Conservation (phyloP, 331 rosid genomes). For the Rhamnella rubrinervis region DNA sequence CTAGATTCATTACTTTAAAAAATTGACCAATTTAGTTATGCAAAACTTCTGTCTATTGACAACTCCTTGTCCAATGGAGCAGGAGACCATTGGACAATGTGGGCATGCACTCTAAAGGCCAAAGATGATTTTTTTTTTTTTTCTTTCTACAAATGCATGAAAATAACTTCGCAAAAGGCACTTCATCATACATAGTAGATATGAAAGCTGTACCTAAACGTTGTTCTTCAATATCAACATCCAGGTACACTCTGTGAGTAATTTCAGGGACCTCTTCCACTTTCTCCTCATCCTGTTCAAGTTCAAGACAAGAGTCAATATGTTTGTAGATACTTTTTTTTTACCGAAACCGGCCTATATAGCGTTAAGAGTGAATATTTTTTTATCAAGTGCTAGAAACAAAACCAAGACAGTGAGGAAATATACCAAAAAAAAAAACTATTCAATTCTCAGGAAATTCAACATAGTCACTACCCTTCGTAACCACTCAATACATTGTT, state of each 20-base stretch:
- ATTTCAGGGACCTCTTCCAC: conserved; percentile 69
- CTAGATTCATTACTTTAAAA: too few relatives aligned
- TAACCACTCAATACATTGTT: too few relatives aligned
- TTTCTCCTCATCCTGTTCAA: conserved; percentile 53
- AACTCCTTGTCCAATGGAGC: too few relatives aligned
- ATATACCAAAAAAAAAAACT: too few relatives aligned
- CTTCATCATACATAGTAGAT: conserved; percentile 2
- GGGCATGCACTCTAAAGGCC: neutral
- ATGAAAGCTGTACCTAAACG: conserved; percentile 50
- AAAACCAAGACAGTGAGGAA: neutral
- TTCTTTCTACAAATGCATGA: neutral
- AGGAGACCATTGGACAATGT: too few relatives aligned
- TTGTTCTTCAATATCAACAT: conserved; percentile 73
- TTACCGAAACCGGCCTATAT: neutral
- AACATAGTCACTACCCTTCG: too few relatives aligned
- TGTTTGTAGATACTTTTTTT: neutral
- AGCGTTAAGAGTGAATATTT: too few relatives aligned
- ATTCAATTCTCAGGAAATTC: too few relatives aligned
- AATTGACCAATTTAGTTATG: too few relatives aligned
- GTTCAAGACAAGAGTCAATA: conserved; percentile 7
- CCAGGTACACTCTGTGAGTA: conserved; percentile 87
- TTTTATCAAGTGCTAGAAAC: neutral
- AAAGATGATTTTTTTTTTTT: neutral
- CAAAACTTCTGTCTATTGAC: too few relatives aligned
- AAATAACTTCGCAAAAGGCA: neutral